phyloP scores from a whole-genome alignment of 495 filamentous ascomycete species.

The Gamarada debralockiae region DNA sequence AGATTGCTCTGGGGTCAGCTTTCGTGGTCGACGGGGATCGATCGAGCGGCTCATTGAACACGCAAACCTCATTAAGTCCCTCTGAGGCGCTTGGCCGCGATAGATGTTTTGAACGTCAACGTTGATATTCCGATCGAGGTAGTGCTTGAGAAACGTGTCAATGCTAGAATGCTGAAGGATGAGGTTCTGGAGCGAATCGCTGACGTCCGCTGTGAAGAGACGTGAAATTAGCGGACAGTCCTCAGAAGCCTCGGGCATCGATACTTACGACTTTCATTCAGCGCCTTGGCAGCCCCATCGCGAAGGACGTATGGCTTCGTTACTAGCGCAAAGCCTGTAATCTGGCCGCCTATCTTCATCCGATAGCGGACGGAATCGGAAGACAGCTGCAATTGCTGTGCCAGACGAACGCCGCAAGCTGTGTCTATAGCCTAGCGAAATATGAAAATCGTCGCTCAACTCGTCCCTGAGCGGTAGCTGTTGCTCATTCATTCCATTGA shows the following conservation, averaged over 20 bases:
- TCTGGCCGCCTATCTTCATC: slow-evolving; percentile 25
- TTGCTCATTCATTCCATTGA: slow-evolving; percentile 29
- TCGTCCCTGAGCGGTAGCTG: slow-evolving; percentile 28
- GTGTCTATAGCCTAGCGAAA: slow-evolving; percentile 22
- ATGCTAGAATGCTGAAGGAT: slow-evolving; percentile 36
- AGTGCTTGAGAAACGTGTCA: slow-evolving; percentile 34
- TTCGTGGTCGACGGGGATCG: slow-evolving; percentile 28
- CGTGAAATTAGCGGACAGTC: slow-evolving; percentile 8
- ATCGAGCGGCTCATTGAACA: slow-evolving; percentile 34
- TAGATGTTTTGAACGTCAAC: slow-evolving; percentile 33
- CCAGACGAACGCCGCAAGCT: slow-evolving; percentile 19
- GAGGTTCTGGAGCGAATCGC: slow-evolving; percentile 36
- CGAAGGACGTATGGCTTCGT: slow-evolving; percentile 24
- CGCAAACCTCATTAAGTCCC: slow-evolving; percentile 30
- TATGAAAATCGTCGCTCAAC: slow-evolving; percentile 23
- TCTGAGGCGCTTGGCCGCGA: slow-evolving; percentile 27
- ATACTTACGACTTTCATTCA: slow-evolving; percentile 27
- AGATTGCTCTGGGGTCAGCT: slow-evolving; percentile 24
- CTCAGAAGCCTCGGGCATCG: neutral
- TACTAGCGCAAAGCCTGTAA: slow-evolving; percentile 25
- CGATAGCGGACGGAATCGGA: slow-evolving; percentile 20
- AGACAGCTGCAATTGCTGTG: slow-evolving; percentile 15
- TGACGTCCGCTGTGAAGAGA: slow-evolving; percentile 32
- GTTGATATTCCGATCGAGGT: slow-evolving; percentile 30
- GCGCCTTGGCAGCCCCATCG: slow-evolving; percentile 24